Evolutionary conservation across 805 yeast species (phyloP), one percentile per base, ranked within the genome.

Genomic region (Candida insectalens): DNA sequence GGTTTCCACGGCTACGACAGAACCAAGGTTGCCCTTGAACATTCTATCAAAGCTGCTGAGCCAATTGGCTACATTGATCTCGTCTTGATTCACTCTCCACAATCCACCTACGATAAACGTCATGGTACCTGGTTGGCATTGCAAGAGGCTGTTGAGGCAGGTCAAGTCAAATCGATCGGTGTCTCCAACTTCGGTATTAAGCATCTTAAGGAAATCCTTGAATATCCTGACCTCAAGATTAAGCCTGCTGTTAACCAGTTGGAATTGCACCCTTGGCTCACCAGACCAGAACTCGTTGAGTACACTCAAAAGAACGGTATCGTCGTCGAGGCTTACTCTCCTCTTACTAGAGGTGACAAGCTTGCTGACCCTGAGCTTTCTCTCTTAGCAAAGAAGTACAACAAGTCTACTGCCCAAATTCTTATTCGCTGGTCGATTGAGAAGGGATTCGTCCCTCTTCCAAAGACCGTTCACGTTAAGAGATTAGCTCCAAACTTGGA

Each of bases 371-470:
- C 65, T 0, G 60, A 56, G 14, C 30, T 73, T 13, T 27, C 54
- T 6, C 56, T 48, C 17, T 59, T 79, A 38, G 71, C 75, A 35
- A 48, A 60, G 30, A 71, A 71, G 44, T 69, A 66, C 37, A 57
- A 59, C 2, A 61, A 65, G 26, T 48, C 74, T 7, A 62, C 71
- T 14, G 77, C 74, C 8, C 83, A 79, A 44, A 66, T 80, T 16
- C 57, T 81, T 40, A 60, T 80, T 33, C 69, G 76, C 41, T 82
- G 89, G 89, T 71, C 81, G 1, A 59, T 71, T 30, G 67, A 69
- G 39, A 74, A 76, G 44, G 85, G 84, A 2, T 70, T 67, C 41
- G 62, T 80, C 25, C 42, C 43, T 3, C 39, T 54, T 13, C 57
- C 57, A 51, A 65, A 53, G 60, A 60, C 55, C 49, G 50, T 37